Evolutionary conservation across 163 green algal species (phyloP), one percentile per base, ranked within the genome.

Genomic region (Scenedesmus sp.): DNA sequence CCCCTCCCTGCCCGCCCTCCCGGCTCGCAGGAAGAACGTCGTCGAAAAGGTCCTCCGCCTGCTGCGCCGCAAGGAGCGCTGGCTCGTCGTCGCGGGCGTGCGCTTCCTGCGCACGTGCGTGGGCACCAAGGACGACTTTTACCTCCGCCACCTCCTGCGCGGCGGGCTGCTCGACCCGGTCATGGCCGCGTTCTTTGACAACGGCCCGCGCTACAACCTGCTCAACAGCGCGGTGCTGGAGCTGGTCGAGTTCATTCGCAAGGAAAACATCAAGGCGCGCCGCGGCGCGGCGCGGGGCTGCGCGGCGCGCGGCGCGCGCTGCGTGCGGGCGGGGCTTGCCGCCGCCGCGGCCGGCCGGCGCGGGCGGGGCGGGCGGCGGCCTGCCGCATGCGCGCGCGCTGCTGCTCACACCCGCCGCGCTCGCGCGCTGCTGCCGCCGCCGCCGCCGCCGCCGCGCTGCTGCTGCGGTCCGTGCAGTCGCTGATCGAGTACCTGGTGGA

Each of bases 171-270:
- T 99, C 69, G 91, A 92, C 47, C 91, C 91, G 3, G 70, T 99
- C 44, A 85, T 98, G 58, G 58, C 83, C 1, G 83, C 81, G 2
- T 98, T 98, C 72, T 80, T 96, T 14, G 80, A 81, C 11, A 98
- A 98, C 70, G 93, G 93, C 45, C 65, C 86, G 9, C 86, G 92
- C 33, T 98, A 98, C 89, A 99, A 98, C 87, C 85, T 99, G 67
- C 87, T 99, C 50, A 96, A 98, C 90, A 93, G 81, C 1, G 90
- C 89, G 24, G 80, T 97, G 42, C 86, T 99, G 54, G 96, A 99
- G 79, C 83, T 99, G 31, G 77, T 99, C 6, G 95, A 99, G 17
- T 98, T 94, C 81, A 89, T 99, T 22, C 78, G 86, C 1, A 87
- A 80, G 54, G 90, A 95, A 63, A 90, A 92, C 73, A 87, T 93